Conservation (phyloP, 768 basidiomycete species). For the Candolleomyces eurysporus region DNA sequence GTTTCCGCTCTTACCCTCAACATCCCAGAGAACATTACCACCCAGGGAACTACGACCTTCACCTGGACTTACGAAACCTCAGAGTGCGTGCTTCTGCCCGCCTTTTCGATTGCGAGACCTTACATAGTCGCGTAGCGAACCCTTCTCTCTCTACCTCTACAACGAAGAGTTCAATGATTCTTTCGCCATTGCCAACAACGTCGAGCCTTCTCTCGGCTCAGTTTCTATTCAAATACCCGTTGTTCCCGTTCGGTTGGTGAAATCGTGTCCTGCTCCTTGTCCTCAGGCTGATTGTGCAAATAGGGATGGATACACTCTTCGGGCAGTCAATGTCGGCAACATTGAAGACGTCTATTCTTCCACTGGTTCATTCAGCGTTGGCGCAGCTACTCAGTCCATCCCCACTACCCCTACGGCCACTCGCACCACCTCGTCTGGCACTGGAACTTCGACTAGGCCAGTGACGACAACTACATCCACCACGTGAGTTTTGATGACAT, state of each 20-base stretch:
- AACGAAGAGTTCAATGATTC: constrained; percentile 51
- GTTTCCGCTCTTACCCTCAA: constrained; percentile 48
- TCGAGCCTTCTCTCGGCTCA: constrained; percentile 32
- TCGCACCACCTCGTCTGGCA: constrained; percentile 4
- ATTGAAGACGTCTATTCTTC: constrained; percentile 41
- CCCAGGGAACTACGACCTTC: constrained; percentile 36
- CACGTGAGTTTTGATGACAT: constrained; percentile 8
- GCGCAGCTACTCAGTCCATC: constrained; percentile 11
- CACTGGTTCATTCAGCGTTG: constrained; percentile 43
- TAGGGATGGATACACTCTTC: constrained; percentile 48
- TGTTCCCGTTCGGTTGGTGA: constrained; percentile 46
- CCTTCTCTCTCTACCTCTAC: constrained; percentile 45
- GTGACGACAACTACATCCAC: constrained; percentile 3
- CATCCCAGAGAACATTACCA: constrained; percentile 30
- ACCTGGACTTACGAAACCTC: constrained; percentile 33
- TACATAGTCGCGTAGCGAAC: constrained; percentile 11
- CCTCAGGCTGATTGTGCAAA: constrained; percentile 1
- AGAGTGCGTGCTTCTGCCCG: no score
- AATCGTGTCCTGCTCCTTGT: not conserved
- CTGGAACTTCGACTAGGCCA: constrained; percentile 3
- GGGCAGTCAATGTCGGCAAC: constrained; percentile 45
- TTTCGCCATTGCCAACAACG: constrained; percentile 56
- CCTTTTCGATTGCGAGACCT: not conserved
- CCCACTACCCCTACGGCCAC: constrained; percentile 4
- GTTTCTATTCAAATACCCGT: constrained; percentile 43